Evolutionary conservation across 345 rosid species (phyloP).

Genomic region (Conringia planisiliqua): DNA sequence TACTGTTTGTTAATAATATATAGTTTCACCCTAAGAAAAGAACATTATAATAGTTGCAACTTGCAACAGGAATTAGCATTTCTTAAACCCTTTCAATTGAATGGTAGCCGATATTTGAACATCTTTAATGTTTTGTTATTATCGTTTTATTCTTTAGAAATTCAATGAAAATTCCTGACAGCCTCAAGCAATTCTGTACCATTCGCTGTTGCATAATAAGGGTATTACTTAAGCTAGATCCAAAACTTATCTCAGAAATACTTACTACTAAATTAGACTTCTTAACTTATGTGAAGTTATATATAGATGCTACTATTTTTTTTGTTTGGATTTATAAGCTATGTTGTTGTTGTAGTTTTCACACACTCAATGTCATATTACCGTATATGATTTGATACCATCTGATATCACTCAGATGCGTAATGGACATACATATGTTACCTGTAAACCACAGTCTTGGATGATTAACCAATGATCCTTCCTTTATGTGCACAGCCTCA

Average conservation of each 20-base stretch:
- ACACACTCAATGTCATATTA: background rate
- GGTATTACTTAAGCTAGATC: background rate
- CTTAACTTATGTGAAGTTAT: background rate
- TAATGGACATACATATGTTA: background rate
- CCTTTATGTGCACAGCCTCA: constrained; percentile 9
- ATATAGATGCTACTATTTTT: background rate
- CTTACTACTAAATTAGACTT: background rate
- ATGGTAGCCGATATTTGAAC: background rate
- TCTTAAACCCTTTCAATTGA: background rate
- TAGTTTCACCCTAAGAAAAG: background rate
- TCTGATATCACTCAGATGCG: background rate
- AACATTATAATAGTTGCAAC: background rate
- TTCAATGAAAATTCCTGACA: background rate
- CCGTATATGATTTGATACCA: background rate
- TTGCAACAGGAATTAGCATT: background rate
- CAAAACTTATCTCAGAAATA: background rate
- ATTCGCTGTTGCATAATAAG: background rate
- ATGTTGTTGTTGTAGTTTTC: background rate
- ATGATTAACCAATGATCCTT: constrained; percentile 9
- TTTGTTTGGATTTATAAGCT: background rate
- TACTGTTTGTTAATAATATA: background rate
- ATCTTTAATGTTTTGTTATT: background rate
- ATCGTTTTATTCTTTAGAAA: background rate
- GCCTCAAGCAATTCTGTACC: background rate
- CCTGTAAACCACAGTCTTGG: constrained; percentile 19